Evolutionary conservation across 1,139 yeast species (phyloP).

Genomic region (Lodderomyces elongisporus): DNA sequence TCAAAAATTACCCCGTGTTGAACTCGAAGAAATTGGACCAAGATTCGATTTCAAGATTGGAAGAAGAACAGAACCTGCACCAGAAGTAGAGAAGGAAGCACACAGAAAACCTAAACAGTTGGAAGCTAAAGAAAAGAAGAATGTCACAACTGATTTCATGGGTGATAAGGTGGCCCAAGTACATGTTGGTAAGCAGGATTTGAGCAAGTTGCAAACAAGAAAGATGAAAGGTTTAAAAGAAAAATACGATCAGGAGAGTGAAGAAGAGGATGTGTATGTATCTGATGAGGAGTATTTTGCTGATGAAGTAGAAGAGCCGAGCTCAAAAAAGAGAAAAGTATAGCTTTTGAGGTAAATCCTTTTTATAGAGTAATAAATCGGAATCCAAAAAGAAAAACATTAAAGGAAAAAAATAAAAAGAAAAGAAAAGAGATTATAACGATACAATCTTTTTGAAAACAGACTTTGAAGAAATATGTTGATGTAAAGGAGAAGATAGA

Average conservation of each 20-base stretch:
- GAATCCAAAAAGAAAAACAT: not conserved
- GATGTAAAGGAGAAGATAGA: too few species aligned
- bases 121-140: conserved; percentile 82
- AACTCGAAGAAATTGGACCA: conserved; percentile 94
- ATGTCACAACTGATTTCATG: conserved; percentile 77
- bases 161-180: conserved; percentile 97
- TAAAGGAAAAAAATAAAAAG: not conserved
- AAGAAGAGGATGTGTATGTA: conserved; percentile 24
- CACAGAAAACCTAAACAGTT: conserved; percentile 74
- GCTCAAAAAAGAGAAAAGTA: conserved; percentile 28
- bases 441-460: too few species aligned
- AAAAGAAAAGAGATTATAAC: too few species aligned
- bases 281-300: conserved; percentile 19
- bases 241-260: conserved; percentile 60
- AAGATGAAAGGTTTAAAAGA: conserved; percentile 97
- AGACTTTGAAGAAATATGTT: too few species aligned
- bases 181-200: conserved; percentile 94
- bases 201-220: conserved; percentile 85
- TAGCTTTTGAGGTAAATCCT: not conserved
- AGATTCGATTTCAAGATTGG: conserved; percentile 91
- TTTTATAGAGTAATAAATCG: not conserved
- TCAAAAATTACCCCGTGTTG: conserved; percentile 90
- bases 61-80: conserved; percentile 75
- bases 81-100: conserved; percentile 92
- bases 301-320: conserved; percentile 31